phyloP scores from a whole-genome alignment of 352 stramenopile species.

The Globisporangium mamillatum region DNA sequence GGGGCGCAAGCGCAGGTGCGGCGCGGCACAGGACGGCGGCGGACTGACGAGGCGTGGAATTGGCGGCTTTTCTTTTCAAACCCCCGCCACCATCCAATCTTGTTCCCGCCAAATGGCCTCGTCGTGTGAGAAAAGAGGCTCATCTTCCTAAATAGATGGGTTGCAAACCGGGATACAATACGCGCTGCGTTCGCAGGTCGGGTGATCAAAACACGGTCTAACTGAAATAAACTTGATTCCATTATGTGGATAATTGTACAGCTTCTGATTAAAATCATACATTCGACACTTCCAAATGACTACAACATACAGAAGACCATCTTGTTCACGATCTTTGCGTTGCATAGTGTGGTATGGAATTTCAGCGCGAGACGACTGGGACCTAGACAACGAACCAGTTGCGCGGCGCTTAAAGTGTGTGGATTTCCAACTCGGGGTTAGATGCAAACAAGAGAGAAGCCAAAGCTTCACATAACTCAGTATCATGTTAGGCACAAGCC shows the following conservation, averaged over 20 bases:
- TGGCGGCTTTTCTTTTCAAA: conserved; percentile 9
- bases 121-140: background rate
- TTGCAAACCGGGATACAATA: background rate
- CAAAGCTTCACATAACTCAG: background rate
- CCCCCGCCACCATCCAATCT: conserved; percentile 3
- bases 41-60: background rate
- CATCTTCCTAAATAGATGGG: background rate
- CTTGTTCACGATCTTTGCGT: too few relatives aligned
- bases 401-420: background rate
- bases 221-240: too few relatives aligned
- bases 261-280: too few relatives aligned
- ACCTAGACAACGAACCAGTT: background rate
- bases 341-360: background rate
- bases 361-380: background rate
- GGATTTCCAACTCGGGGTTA: background rate
- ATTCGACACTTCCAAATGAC: too few relatives aligned
- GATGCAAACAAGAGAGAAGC: background rate
- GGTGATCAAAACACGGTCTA: too few relatives aligned
- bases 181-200: too few relatives aligned
- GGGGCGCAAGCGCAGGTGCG: background rate
- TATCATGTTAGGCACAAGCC: too few relatives aligned
- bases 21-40: too few relatives aligned
- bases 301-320: background rate
- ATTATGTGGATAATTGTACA: too few relatives aligned
- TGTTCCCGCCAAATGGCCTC: conserved; percentile 2